Evolutionary conservation across 1,284 basidiomycete species (phyloP).

Genomic region (Naganishia liquefaciens): DNA sequence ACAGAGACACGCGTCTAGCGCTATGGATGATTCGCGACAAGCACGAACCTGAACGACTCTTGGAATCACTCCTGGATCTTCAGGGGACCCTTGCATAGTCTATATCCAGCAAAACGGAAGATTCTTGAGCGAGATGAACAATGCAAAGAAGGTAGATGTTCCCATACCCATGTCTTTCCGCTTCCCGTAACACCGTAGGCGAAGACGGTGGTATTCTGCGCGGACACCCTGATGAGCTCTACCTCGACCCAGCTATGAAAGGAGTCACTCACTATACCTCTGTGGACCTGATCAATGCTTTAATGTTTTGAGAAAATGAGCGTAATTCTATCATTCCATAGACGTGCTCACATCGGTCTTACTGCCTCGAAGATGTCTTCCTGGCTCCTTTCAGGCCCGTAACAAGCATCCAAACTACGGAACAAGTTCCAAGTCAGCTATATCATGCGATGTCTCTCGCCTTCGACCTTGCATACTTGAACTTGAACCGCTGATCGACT

Average conservation of each 20-base stretch:
- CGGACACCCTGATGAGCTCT: too few species aligned
- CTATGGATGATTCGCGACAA: too few species aligned
- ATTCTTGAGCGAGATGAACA: too few species aligned
- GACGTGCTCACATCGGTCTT: slow-evolving; percentile 38
- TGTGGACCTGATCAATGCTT: slow-evolving; percentile 38
- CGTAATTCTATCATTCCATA: background rate
- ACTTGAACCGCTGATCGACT: slow-evolving; percentile 23
- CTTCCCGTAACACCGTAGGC: slow-evolving; percentile 46
- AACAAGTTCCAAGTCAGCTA: slow-evolving; percentile 33
- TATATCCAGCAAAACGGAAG: slow-evolving; percentile 58
- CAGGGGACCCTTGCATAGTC: slow-evolving; percentile 75
- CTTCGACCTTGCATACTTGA: slow-evolving; percentile 18
- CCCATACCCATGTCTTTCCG: slow-evolving; percentile 46
- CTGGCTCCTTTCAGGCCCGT: slow-evolving; percentile 36
- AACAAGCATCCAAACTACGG: slow-evolving; percentile 39
- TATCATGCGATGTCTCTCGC: background rate
- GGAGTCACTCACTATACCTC: slow-evolving; percentile 37
- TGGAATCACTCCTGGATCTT: slow-evolving; percentile 75
- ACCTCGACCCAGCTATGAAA: too few species aligned
- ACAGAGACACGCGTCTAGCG: slow-evolving; percentile 12
- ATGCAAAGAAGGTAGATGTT: too few species aligned
- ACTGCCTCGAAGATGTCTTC: slow-evolving; percentile 39
- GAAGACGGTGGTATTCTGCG: slow-evolving; percentile 43
- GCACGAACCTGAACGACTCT: slow-evolving; percentile 64
- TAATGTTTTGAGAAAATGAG: background rate